Base-by-base conservation (phyloP, 768 basidiomycete genomes). In the Serpula lacrymans region DNA sequence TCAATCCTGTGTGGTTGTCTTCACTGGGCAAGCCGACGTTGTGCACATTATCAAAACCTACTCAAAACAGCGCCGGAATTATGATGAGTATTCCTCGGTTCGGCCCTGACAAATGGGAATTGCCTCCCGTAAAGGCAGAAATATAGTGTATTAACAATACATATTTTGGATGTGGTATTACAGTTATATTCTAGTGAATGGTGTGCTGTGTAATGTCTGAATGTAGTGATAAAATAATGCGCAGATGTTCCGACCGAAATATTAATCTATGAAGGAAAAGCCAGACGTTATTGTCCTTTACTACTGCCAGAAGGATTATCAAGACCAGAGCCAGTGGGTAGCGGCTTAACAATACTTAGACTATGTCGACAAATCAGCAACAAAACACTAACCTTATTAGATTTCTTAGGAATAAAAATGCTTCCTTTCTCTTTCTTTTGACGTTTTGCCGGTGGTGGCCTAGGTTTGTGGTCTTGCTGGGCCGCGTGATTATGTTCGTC, bases 1-100 rank as follows among this genome's bases (percentile, higher is more conserved):
- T 97, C 47, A 94, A 97, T 60, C 77, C 91, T 1, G 74, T 78
- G 7, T 99, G 96, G 96, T 65, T 99, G 25, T 72, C 89, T 2
- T 72, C 74, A 0, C 72, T 98, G 6, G 94, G 88, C 8, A 83
- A 77, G 39, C 69, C 74, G n/a, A 70, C 84, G 0, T 64, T 97
- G 17, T 97, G 94, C 62, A 84, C 85, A 1, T 96, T 88, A 60
- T 92, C 89, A 6, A 93, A 92, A 62, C 88, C 90, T 1, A 59
- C 78, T 18, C 85, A 84, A 61, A 82, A 82, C 38, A 78, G 67
- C 29, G 63, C 70, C 1, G 85, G 91, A 6, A 65, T 74, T 8
- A 65, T 82, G 44, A 81, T 91, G 74, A 78, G 83, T 8, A 79
- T 84, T 34, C 95, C 95, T 0, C 79, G 75, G 38, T 97, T 93